A percentile compares a stretch with the other conserved stretches of the same genome.
These are phyloP conservation scores for Nothopassalora personata DNA, from an alignment of 2,329 filamentous ascomycete species.

Conservation along the genomic window DNA sequence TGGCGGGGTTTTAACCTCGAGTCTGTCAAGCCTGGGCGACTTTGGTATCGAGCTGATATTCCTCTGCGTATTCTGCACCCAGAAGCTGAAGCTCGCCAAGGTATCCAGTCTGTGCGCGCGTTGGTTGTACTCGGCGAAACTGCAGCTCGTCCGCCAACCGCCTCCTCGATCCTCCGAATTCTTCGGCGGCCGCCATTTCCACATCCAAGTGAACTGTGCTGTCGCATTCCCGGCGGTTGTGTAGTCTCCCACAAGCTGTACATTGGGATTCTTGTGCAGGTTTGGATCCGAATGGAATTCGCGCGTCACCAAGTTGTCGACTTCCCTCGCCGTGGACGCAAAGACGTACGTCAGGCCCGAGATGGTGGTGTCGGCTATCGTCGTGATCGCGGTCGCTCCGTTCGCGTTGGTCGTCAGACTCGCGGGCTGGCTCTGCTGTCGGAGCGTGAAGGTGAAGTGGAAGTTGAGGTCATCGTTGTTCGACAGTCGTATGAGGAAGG, in stretches of 20 bases:
- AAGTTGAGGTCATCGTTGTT: constrained; percentile 92
- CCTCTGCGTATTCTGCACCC: constrained; percentile 64
- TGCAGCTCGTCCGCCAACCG: constrained; percentile 94
- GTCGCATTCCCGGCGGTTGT: constrained; percentile 75
- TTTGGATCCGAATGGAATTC: constrained; percentile 98
- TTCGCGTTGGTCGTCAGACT: constrained; percentile 9
- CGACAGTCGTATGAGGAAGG: constrained; percentile 77
- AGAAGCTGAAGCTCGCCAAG: constrained; percentile 89
- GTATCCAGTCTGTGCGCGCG: constrained; percentile 83
- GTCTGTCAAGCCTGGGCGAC: constrained; percentile 65
- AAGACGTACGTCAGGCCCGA: constrained; percentile 89
- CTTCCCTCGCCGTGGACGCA: constrained; percentile 75
- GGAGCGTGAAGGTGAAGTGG: constrained; percentile 82
- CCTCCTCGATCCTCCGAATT: constrained; percentile 72
- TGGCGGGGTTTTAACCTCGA: constrained; percentile 48
- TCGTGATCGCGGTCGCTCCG: constrained; percentile 27
- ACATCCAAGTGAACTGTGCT: constrained; percentile 88
- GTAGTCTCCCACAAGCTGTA: constrained; percentile 90
- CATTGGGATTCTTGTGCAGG: constrained; percentile 93
- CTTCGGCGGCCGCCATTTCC: constrained; percentile 95
- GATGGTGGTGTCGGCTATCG: constrained; percentile 65
- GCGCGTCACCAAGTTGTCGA: constrained; percentile 88
- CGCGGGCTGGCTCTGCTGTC: constrained; percentile 44
- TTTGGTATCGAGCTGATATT: constrained; percentile 41
- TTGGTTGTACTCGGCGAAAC: constrained; percentile 95